A percentile compares a stretch with the other conserved stretches of the same genome.
phyloP scores from a whole-genome alignment of 495 filamentous ascomycete genomes.

The Aspergillus mulundensis region DNA sequence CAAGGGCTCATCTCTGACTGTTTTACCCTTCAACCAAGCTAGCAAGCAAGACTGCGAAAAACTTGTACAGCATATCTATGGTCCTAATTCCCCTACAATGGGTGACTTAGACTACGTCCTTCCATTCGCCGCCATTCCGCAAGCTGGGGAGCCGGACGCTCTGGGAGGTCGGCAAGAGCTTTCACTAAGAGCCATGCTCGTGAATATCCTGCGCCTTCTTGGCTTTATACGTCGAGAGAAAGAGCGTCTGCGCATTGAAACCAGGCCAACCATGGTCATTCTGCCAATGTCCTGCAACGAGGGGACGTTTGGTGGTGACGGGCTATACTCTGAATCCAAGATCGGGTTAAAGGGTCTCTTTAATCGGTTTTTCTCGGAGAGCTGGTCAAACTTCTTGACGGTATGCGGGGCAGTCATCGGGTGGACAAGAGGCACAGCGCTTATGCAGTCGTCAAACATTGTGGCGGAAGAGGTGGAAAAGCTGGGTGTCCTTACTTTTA shows the following conservation, averaged over 20 bases:
- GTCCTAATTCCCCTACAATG: constrained; percentile 83
- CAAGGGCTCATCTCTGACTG: constrained; percentile 85
- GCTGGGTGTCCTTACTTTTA: constrained; percentile 95
- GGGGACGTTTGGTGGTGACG: constrained; percentile 96
- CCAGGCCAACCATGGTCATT: constrained; percentile 91
- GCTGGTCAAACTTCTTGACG: constrained; percentile 92
- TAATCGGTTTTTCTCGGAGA: constrained; percentile 96
- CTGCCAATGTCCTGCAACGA: constrained; percentile 96
- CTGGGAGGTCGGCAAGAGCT: constrained; percentile 87
- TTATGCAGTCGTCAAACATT: constrained; percentile 97
- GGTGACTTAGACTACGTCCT: constrained; percentile 96
- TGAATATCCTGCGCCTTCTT: constrained; percentile 86
- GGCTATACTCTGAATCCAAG: constrained; percentile 97
- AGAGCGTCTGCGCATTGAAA: constrained; percentile 73
- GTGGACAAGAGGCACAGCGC: constrained; percentile 96
- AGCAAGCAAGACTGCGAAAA: constrained; percentile 94
- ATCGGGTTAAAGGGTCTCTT: constrained; percentile 93
- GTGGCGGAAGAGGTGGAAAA: constrained; percentile 93
- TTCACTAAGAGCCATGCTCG: constrained; percentile 97
- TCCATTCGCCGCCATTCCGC: constrained; percentile 94
- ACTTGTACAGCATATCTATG: constrained; percentile 92
- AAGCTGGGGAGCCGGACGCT: constrained; percentile 90
- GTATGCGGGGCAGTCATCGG: constrained; percentile 98
- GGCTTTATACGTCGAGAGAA: constrained; percentile 80
- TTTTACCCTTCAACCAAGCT: constrained; percentile 97